Conservation (phyloP, 176 grass and related monocot genomes). For the Musa troglodytarum region DNA sequence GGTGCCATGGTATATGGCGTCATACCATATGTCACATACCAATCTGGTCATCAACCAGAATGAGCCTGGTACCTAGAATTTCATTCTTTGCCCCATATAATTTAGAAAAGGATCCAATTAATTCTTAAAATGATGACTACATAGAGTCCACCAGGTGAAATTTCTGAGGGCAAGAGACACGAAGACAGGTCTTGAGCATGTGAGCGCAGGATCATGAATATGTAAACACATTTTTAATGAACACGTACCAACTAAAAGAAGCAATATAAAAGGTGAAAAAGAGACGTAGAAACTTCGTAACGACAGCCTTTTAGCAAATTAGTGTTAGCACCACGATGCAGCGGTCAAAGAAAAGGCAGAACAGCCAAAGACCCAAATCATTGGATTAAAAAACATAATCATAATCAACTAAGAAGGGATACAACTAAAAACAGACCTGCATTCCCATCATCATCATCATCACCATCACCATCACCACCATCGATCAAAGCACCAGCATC, state of each 20-base stretch:
- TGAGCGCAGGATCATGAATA: too few species aligned
- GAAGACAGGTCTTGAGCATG: too few species aligned
- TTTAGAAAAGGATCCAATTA: background rate
- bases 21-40: background rate
- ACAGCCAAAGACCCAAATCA: background rate
- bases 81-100: background rate
- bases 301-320: too few species aligned
- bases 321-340: too few species aligned
- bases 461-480: background rate
- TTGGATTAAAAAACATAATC: background rate
- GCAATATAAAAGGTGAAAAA: too few species aligned
- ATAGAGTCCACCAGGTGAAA: background rate
- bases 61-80: background rate
- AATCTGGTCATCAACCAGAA: background rate
- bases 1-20: background rate
- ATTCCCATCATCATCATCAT: background rate
- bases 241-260: too few species aligned
- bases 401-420: background rate
- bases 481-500: conserved; percentile 16
- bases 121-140: background rate
- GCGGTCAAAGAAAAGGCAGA: background rate
- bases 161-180: background rate
- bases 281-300: too few species aligned
- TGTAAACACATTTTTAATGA: too few species aligned
- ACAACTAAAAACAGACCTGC: background rate